Base-by-base conservation (phyloP, 768 basidiomycete genomes). In the Dictyophora rubrovolvata region DNA sequence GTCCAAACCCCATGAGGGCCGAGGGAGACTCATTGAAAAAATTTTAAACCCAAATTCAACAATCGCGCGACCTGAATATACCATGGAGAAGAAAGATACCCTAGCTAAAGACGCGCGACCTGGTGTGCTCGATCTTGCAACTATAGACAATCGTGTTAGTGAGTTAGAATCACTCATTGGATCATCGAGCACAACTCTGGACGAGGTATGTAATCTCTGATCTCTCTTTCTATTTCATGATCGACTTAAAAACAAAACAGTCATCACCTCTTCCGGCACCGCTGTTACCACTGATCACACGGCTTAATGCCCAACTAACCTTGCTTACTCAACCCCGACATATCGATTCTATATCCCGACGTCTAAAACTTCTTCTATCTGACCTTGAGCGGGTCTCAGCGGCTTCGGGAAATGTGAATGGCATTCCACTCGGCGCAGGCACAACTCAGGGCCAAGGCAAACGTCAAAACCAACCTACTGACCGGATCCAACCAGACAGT, bases 261-360 rank as follows among this genome's bases (percentile, higher is more conserved):
- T 74, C 79, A 0, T 81, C 87, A 0, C 85, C 85, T 1, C 76
- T 92, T 17, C 86, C 89, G 0, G 79, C 86, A 5, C 89, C 90
- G 2, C 76, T 97, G n/a, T 74, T 96, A 3, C 86, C 90, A 0
- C 80, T 89, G 53, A 78, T 97, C 55, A 80, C 81, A 17, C 83
- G 89, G 48, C 81, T 97, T 48, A 92, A 90, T 66, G 82, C 83
- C 20, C 93, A 96, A 68, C 75, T 98, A 21, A 82, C 85, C 7
- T 77, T 97, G 16, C 83, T 99, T 50, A 90, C 95, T 0, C 93
- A 97, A 73, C 95, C 96, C 0, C 84, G 94, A 16, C 93, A 98
- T 67, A 85, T 98, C 53, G 96, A 99, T 70, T 89, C 92, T 11
- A 88, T 97, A 62, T 94, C 94, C 1, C 83, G 95, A 5, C 85